phyloP scores from a whole-genome alignment of 2,329 filamentous ascomycete genomes.

The Beauveria caledonica region DNA sequence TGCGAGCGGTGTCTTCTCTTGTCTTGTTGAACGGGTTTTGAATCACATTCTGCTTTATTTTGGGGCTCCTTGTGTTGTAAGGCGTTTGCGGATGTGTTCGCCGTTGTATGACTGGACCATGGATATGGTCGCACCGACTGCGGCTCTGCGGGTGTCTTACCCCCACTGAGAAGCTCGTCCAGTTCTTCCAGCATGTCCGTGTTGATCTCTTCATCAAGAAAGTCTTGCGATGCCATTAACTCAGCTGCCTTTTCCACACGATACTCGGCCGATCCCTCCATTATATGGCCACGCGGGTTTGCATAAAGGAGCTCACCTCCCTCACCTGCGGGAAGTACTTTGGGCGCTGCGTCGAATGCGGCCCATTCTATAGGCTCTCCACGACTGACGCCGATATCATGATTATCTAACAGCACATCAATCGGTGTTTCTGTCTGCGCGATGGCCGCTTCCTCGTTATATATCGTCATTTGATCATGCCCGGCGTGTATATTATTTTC shows the following conservation, averaged over 20 bases:
- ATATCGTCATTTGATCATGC: neutral
- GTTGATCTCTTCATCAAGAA: constrained; percentile 19
- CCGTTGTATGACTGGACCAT: neutral
- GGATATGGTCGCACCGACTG: neutral
- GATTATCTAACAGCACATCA: neutral
- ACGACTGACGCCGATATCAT: neutral
- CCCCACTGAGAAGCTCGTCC: constrained; percentile 9
- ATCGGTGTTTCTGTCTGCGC: neutral
- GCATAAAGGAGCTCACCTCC: neutral
- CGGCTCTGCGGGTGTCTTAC: neutral
- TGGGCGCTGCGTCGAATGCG: neutral
- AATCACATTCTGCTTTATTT: neutral
- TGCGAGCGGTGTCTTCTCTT: neutral
- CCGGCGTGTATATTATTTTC: neutral
- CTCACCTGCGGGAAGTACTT: neutral
- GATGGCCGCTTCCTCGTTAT: neutral
- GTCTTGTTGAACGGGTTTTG: neutral
- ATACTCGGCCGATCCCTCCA: neutral
- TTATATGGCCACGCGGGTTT: neutral
- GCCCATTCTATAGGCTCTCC: neutral
- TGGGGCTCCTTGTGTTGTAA: neutral
- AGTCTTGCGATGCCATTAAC: constrained; percentile 1
- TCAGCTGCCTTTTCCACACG: no score
- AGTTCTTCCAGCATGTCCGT: constrained; percentile 15
- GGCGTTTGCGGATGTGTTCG: neutral